Evolutionary conservation across 257 asterid species (phyloP), one percentile per base, ranked within the genome.

Genomic region (Solanum etuberosum): DNA sequence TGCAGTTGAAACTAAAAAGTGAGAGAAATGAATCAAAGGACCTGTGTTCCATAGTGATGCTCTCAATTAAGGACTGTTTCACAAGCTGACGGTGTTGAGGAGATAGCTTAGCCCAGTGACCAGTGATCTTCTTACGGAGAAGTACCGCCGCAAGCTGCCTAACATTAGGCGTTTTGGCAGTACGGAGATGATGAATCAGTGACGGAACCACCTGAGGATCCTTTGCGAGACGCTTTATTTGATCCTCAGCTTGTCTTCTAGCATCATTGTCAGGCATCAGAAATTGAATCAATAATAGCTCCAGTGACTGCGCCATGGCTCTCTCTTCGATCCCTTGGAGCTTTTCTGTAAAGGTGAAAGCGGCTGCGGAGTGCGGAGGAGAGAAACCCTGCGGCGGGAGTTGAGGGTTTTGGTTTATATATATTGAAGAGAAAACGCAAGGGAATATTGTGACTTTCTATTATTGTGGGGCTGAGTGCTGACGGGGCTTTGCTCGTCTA

Each of bases 121-220:
- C 98, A 16, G 99, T 97, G 78, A 95, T 94, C 97, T 95, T 97
- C 97, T 97, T 95, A 14, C 99, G 98, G 87, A 97, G 98, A 61
- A 97, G 96, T 51, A 97, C 99, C 59, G 99, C 99, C 76, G 99
- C 95, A 18, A 97, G 97, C 87, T 97, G 99, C 20, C 99, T 96
- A 82, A 97, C 99, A 84, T 97, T 95, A 67, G 98, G 99, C 32
- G 99, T 97, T 91, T 97, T 97, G 81, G 99, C 99, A 8, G 99
- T 97, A 83, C 99, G 99, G 48, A 97, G 98, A 89, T 95, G 99
- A 87, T 97, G 98, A 21, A 92, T 86, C 5, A 97, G 91, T 42
- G 99, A 96, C n/a, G 99, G 98, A 10, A 97, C 98, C 88, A 97
- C 99, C 94, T 94, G 96, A 18, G 99, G 99, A 90, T 97, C 99